Percentiles rank a stretch among this genome's conserved stretches.
Conservation (phyloP, 257 asterid species). For the Plantago ovata region DNA sequence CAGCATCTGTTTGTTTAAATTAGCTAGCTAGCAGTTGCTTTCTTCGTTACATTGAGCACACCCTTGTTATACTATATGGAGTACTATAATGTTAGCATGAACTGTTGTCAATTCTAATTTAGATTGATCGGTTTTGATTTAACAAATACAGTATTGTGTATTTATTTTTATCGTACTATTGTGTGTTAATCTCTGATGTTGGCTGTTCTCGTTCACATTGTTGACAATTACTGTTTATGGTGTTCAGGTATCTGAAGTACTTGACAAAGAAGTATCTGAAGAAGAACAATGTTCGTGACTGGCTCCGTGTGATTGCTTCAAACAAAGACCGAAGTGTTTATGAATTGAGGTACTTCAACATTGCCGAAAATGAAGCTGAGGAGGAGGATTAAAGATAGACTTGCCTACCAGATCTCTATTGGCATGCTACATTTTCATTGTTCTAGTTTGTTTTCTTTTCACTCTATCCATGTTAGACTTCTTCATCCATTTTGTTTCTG, state of each 20-base stretch:
- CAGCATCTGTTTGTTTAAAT: too few relatives aligned
- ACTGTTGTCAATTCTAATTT: too few relatives aligned
- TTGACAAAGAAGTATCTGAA: slow-evolving; percentile 42
- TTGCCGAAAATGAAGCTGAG: slow-evolving; percentile 43
- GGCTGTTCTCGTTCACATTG: not conserved
- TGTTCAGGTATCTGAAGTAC: slow-evolving; percentile 37
- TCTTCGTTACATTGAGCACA: too few relatives aligned
- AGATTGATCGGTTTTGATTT: too few relatives aligned
- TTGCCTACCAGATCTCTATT: not conserved
- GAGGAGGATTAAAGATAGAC: slow-evolving; percentile 35
- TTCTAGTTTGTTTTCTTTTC: slow-evolving; percentile 7
- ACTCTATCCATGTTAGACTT: not conserved
- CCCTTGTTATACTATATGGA: too few relatives aligned
- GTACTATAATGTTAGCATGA: too few relatives aligned
- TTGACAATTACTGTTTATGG: not conserved
- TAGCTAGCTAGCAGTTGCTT: too few relatives aligned
- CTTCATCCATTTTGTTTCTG: not conserved
- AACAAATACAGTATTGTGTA: too few relatives aligned
- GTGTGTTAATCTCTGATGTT: too few relatives aligned
- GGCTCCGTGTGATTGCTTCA: slow-evolving; percentile 46
- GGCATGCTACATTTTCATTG: not conserved
- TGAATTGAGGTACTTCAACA: slow-evolving; percentile 40
- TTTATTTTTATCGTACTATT: too few relatives aligned
- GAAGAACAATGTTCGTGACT: slow-evolving; percentile 47
- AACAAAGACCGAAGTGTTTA: slow-evolving; percentile 33